Evolutionary conservation across 306 rosid genomes (phyloP).

Genomic region (Carpinus fangiana): DNA sequence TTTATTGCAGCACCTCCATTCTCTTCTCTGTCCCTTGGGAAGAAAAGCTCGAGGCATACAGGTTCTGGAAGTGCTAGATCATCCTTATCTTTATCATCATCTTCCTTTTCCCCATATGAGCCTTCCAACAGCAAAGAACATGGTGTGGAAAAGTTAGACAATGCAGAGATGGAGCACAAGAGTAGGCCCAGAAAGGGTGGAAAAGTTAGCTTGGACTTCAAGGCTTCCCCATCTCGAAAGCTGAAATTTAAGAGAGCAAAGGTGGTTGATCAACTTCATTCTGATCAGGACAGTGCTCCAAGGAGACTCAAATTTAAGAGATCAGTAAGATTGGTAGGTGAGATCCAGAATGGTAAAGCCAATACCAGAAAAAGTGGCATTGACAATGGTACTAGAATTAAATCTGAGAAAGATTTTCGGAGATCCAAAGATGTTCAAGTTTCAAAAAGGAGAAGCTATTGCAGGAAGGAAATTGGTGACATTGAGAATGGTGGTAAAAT

Average conservation of each 20-base stretch:
- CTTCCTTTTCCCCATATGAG: slow-evolving; percentile 16
- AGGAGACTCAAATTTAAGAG: slow-evolving; percentile 75
- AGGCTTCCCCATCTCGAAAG: slow-evolving; percentile 38
- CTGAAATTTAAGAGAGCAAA: slow-evolving; percentile 66
- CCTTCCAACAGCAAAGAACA: slow-evolving; percentile 32
- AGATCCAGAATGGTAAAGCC: slow-evolving; percentile 33
- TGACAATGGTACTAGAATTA: slow-evolving; percentile 31
- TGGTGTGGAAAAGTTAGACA: slow-evolving; percentile 22
- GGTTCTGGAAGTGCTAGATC: slow-evolving; percentile 24
- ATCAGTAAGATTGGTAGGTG: slow-evolving; percentile 34
- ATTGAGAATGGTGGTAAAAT: slow-evolving; percentile 33
- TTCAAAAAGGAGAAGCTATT: slow-evolving; percentile 36
- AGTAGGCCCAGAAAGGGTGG: slow-evolving; percentile 40
- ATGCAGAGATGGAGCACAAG: slow-evolving; percentile 38
- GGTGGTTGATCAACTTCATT: slow-evolving; percentile 52
- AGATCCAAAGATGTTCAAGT: slow-evolving; percentile 41
- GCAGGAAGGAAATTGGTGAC: slow-evolving; percentile 37
- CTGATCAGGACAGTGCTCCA: slow-evolving; percentile 43
- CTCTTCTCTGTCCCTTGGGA: slow-evolving; percentile 21
- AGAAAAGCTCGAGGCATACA: slow-evolving; percentile 34
- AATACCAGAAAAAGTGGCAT: slow-evolving; percentile 24
- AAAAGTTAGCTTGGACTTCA: slow-evolving; percentile 33
- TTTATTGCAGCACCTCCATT: slow-evolving; percentile 9
- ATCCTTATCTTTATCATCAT: slow-evolving; percentile 19
- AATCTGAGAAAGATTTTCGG: slow-evolving; percentile 31